A percentile compares a stretch with the other conserved stretches of the same genome.
Conservation (phyloP, 2,329 filamentous ascomycete genomes). For the Botrytis byssoidea region DNA sequence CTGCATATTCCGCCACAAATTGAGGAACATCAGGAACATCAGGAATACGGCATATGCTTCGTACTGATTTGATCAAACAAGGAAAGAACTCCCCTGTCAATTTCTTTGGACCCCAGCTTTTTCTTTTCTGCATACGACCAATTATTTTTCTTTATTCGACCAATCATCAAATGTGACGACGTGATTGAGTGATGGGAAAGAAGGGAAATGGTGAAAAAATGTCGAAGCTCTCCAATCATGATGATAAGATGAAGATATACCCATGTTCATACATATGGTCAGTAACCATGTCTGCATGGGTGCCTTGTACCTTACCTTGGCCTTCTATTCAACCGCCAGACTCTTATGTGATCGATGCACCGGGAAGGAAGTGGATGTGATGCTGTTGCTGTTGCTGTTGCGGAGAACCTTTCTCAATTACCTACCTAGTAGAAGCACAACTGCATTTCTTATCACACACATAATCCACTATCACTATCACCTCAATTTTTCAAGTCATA, state of each 20-base stretch:
- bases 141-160: neutral
- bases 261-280: neutral
- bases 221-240: slow-evolving; percentile 9
- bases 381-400: neutral
- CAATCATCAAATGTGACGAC: neutral
- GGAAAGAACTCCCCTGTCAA: neutral
- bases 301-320: slow-evolving; percentile 4
- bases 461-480: neutral
- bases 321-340: slow-evolving; percentile 9
- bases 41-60: neutral
- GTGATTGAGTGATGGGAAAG: neutral
- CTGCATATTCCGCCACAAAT: neutral
- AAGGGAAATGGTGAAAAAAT: neutral
- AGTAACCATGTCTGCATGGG: slow-evolving; percentile 8
- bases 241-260: neutral
- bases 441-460: slow-evolving; percentile 15
- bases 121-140: neutral
- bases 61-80: slow-evolving; percentile 1
- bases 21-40: neutral
- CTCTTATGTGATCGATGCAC: slow-evolving; percentile 8
- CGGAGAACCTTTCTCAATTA: slow-evolving; percentile 15
- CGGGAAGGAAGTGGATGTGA: slow-evolving; percentile 1
- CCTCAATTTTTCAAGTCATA: neutral
- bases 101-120: neutral
- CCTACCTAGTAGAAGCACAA: slow-evolving; percentile 4